A percentile compares a stretch with the other conserved stretches of the same genome.
These are phyloP conservation scores for Saccharomyces hybrid DNA, from an alignment of 1,139 yeast genomes.

Conservation along the genomic window DNA sequence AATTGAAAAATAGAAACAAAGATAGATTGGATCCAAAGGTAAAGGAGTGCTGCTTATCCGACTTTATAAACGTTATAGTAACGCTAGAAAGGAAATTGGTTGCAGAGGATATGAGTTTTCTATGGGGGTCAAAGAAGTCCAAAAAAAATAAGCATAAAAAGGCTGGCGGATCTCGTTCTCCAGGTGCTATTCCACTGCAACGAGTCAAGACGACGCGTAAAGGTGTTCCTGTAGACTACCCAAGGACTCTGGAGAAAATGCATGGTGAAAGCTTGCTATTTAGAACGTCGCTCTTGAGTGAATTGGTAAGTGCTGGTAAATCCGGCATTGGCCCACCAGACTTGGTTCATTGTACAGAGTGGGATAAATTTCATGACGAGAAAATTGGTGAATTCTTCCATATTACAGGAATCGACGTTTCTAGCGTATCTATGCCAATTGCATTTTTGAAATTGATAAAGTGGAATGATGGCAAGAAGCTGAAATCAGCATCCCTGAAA, in stretches of 20 bases:
- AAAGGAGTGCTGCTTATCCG: too few relatives aligned
- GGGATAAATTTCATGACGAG: slow-evolving; percentile 30
- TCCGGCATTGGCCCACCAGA: slow-evolving; percentile 74
- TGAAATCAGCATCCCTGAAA: slow-evolving; percentile 2
- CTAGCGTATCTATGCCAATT: slow-evolving; percentile 51
- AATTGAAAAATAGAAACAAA: too few relatives aligned
- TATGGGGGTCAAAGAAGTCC: not conserved
- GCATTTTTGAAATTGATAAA: slow-evolving; percentile 66
- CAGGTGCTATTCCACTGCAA: not conserved
- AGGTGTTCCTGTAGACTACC: slow-evolving; percentile 5
- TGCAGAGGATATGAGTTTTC: not conserved
- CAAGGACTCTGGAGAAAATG: slow-evolving; percentile 22
- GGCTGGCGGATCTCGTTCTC: not conserved
- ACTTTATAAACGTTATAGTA: not conserved
- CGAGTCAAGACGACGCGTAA: not conserved
- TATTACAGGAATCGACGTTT: slow-evolving; percentile 53
- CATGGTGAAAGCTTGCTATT: slow-evolving; percentile 27
- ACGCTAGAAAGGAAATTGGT: not conserved
- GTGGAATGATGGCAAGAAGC: slow-evolving; percentile 23
- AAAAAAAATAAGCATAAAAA: not conserved
- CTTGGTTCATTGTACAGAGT: slow-evolving; percentile 56
- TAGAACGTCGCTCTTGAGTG: slow-evolving; percentile 17
- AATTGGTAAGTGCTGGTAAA: slow-evolving; percentile 13
- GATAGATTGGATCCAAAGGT: too few relatives aligned
- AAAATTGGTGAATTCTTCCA: slow-evolving; percentile 37